Base-by-base conservation (phyloP, 2,329 filamentous ascomycete genomes). In the Aureobasidium uvarum region DNA sequence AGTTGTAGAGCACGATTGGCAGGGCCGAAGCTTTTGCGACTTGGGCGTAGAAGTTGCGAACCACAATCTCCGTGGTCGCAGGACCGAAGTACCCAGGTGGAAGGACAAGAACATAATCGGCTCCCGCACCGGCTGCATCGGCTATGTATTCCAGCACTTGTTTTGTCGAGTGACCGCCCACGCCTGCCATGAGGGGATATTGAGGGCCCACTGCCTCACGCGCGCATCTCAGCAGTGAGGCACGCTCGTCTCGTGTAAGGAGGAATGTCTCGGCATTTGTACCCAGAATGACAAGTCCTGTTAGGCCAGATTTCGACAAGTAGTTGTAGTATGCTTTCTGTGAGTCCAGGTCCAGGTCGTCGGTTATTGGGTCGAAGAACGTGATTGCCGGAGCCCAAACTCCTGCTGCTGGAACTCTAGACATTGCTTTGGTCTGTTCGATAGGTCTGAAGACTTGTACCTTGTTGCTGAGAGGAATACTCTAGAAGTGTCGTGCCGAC, bases 1-100 rank as follows among this genome's bases (percentile, higher is more conserved):
- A 90, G 76, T 90, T 90, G 80, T 90, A 90, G 66, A 91, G 86
- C 46, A 91, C 76, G 28, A 91, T 79, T 0, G 88, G 88, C 1
- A 91, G 73, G 0, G 84, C 81, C 20, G 82, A 85, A 1, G 81
- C 81, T 58, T 82, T 79, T 2, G 88, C 88, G 3, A 89, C 75
- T 41, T 79, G 74, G 62, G 76, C 71, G 69, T 77, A 81, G 67
- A 81, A 81, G 7, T 69, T 72, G 67, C 74, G 71, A 6, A 82
- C 73, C 3, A 81, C 78, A 16, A 73, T 71, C 51, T 75, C 72
- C 0, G 77, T 79, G 6, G 78, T 80, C 10, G 76, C 76, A 52
- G 76, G 75, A 45, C 79, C 79, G 64, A 81, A 81, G 69, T 81
- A 81, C 2, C 74, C 77, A 14, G 78, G 77, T 6, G 80, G 80